phyloP scores from a whole-genome alignment of 2,329 filamentous ascomycete genomes.

The Botrytis fragariae region DNA sequence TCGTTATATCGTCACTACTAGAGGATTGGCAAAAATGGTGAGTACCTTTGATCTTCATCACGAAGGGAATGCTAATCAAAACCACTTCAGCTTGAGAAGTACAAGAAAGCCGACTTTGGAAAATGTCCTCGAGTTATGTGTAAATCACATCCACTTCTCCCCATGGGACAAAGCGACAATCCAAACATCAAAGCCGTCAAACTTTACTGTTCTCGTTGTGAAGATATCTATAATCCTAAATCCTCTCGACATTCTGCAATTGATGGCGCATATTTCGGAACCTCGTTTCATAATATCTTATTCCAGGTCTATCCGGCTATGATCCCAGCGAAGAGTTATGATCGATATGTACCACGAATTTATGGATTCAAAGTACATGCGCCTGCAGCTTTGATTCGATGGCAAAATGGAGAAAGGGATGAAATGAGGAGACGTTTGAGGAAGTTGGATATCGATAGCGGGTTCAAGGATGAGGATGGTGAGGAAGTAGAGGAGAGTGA shows the following conservation, averaged over 20 bases:
- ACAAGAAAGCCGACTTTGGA: slow-evolving; percentile 96
- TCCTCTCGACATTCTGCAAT: slow-evolving; percentile 93
- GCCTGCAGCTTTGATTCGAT: slow-evolving; percentile 79
- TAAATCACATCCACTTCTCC: slow-evolving; percentile 86
- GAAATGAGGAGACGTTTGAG: slow-evolving; percentile 77
- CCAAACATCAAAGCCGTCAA: slow-evolving; percentile 88
- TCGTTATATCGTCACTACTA: slow-evolving; percentile 92
- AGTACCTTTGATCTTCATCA: slow-evolving; percentile 31
- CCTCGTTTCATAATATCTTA: slow-evolving; percentile 97
- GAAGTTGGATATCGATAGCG: slow-evolving; percentile 70
- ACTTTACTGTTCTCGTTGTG: slow-evolving; percentile 94
- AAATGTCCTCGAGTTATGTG: slow-evolving; percentile 97
- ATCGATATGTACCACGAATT: slow-evolving; percentile 83
- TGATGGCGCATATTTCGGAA: slow-evolving; percentile 96
- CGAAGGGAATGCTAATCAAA: slow-evolving; percentile 24
- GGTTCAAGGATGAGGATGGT: slow-evolving; percentile 70
- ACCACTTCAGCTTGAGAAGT: slow-evolving; percentile 80
- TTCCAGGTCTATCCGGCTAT: slow-evolving; percentile 97
- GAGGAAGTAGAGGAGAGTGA: slow-evolving; percentile 55
- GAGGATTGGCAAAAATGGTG: slow-evolving; percentile 96
- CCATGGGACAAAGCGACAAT: slow-evolving; percentile 90
- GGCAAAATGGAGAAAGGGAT: slow-evolving; percentile 80
- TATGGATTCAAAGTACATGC: slow-evolving; percentile 97
- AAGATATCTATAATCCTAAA: slow-evolving; percentile 98
- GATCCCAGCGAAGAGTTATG: slow-evolving; percentile 78